Percentiles rank a stretch among this genome's conserved stretches.
These are phyloP conservation scores for Astraeus odoratus DNA, from an alignment of 768 basidiomycete species.

Conservation along the genomic window DNA sequence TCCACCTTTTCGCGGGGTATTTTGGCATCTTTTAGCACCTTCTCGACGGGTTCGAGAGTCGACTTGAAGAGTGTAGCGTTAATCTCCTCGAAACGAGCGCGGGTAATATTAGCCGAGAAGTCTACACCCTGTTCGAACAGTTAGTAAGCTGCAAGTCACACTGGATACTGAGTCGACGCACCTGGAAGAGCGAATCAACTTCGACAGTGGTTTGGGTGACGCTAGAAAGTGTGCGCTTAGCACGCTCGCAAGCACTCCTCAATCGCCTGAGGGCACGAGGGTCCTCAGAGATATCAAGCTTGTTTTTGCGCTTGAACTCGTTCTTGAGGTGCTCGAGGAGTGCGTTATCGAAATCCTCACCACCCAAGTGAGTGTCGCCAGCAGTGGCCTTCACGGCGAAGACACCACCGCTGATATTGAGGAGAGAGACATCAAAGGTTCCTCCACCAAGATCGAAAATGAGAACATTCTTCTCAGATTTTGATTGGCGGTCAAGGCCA, in stretches of 20 bases:
- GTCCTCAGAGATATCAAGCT: slow-evolving; percentile 95
- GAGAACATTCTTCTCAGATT: slow-evolving; percentile 94
- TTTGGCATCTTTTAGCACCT: slow-evolving; percentile 98
- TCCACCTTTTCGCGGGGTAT: slow-evolving; percentile 96
- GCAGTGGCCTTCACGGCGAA: slow-evolving; percentile 99
- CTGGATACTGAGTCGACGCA: slow-evolving; percentile 23
- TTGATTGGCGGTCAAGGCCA: slow-evolving; percentile 93
- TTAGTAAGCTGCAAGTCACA: slow-evolving; percentile 6
- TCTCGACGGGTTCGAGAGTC: slow-evolving; percentile 96
- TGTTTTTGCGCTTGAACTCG: slow-evolving; percentile 97
- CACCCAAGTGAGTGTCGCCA: slow-evolving; percentile 98
- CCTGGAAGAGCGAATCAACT: slow-evolving; percentile 97
- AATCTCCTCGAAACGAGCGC: slow-evolving; percentile 99
- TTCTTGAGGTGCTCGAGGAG: slow-evolving; percentile 98
- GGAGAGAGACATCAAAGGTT: slow-evolving; percentile 99
- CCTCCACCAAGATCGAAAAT: slow-evolving; percentile 99
- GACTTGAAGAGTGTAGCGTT: slow-evolving; percentile 94
- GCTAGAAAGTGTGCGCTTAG: slow-evolving; percentile 96
- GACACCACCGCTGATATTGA: slow-evolving; percentile 96
- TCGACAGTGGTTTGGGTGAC: slow-evolving; percentile 99
- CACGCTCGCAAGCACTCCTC: slow-evolving; percentile 97
- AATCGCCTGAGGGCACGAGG: slow-evolving; percentile 94
- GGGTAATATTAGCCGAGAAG: slow-evolving; percentile 97
- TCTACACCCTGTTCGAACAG: slow-evolving; percentile 70
- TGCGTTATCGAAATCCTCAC: slow-evolving; percentile 99